Base-by-base conservation (phyloP, 2,329 filamentous ascomycete genomes). In the Metarhizium anisopliae region DNA sequence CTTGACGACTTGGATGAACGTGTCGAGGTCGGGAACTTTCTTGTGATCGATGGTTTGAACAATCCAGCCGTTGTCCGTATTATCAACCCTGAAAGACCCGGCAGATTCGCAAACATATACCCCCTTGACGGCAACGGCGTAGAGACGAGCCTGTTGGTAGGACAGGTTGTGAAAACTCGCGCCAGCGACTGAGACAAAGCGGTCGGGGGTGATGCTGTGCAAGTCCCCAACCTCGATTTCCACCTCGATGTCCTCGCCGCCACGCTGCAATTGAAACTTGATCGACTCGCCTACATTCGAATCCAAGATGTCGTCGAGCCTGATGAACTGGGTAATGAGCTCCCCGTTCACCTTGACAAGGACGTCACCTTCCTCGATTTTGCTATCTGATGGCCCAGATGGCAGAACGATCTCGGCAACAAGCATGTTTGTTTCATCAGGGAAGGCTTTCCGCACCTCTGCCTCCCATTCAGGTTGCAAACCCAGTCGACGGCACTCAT, bases 111-210 rank as follows among this genome's bases (percentile, higher is more conserved):
- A 97, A 57, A 97, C 87, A 68, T 90, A 99, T 18, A 99, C 91
- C 38, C 94, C 94, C 69, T 91, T 87, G 64, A 91, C 88, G 10
- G 92, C 86, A 56, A 99, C 92, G 38, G 92, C 93, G 69, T 96
- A 97, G 4, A 96, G 81, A 10, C 94, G 86, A n/a, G 94, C 91
- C 72, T 97, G 92, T 68, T 99, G 94, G 70, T 99, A 99, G 1
- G 95, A 99, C 18, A 99, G 77, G 68, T 95, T 84, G 74, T 99
- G 95, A 77, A 99, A 97, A 57, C 91, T 93, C 29, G 86, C 94
- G 20, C 94, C 95, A 47, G 92, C 90, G 47, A 97, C 93, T 4
- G 91, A 90, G 54, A 97, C 89, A 67, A 97, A 99, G 58, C 92
- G 87, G 72, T 96, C 92, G 14, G 95, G 94, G 3, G 94, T 97